Evolutionary conservation across 306 rosid species (phyloP), one percentile per base, ranked within the genome.

Genomic region (Quercus ilex): DNA sequence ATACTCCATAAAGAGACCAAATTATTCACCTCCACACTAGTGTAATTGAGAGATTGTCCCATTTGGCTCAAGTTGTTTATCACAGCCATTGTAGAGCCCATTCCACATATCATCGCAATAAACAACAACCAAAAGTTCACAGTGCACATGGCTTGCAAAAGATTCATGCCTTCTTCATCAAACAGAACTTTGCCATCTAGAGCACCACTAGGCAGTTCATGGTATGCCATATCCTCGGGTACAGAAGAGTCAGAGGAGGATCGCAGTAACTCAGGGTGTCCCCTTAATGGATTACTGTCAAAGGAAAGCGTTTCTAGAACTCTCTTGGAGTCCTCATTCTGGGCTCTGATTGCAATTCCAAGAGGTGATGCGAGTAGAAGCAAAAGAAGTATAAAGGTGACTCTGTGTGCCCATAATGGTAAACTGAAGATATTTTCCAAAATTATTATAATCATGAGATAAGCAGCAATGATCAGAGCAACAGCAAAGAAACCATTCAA

Each of bases 121-220:
- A 91, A 92, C 88, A 94, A 78, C 84, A 92, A 78, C 98, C 98
- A 94, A 76, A 94, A 94, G 10, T 94, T 86, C 75, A 89, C 43
- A 0, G 90, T 80, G 41, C 90, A 17, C 86, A 92, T 81, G 5
- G 97, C 98, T 69, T 78, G 88, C 78, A 87, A 43, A 35, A 90
- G 74, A 74, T 85, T 92, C 90, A 74, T 83, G 53, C 88, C 87
- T 77, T 69, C 84, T 69, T 84, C 91, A 55, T 26, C n/a, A 31
- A 77, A 83, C 35, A 77, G 77, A 23, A 5, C 4, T 14, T 8
- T 57, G 53, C 77, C 82, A 56, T 65, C 84, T 23, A 86, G 55
- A 71, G 23, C 23, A 78, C n/a, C 79, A 51, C 73, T 73, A 35
- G 88, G 88, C 11, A 89, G 75, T 81, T 81, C 87, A 18, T 83